A percentile compares a stretch with the other conserved stretches of the same genome.
Conservation (phyloP, 257 asterid species). For the Perilla frutescens region DNA sequence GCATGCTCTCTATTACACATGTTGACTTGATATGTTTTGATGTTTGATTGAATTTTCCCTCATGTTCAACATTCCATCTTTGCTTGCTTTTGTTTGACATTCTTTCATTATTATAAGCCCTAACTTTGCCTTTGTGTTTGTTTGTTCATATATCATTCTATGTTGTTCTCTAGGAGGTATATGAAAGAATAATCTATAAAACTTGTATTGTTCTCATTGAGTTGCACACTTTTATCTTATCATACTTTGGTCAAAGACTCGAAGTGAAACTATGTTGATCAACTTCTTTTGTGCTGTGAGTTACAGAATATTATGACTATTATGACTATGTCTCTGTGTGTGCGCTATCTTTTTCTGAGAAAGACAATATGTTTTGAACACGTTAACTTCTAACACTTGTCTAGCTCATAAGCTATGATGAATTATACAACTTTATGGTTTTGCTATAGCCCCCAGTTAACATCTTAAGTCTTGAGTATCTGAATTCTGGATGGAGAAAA, state of each 20-base stretch:
- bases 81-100: slow-evolving; percentile 5
- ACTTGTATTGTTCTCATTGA: not conserved
- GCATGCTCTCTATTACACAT: slow-evolving; percentile 11
- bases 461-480: not conserved
- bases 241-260: not conserved
- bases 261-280: slow-evolving; percentile 4
- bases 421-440: not conserved
- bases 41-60: not conserved
- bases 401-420: not conserved
- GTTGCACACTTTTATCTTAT: not conserved
- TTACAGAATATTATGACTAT: not conserved
- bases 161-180: not conserved
- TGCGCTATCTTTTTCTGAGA: not conserved
- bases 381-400: slow-evolving; percentile 10
- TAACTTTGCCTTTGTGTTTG: not conserved
- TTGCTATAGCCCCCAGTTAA: not conserved
- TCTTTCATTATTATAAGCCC: no score
- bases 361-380: not conserved
- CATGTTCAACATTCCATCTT: not conserved
- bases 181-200: not conserved
- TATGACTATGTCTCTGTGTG: not conserved
- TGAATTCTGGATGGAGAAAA: slow-evolving; percentile 4
- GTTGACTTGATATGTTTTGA: not conserved
- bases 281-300: slow-evolving; percentile 2
- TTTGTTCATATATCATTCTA: not conserved